Base-by-base conservation (phyloP, 139 green algal species). In the Chlamydomonas sphaeroides region DNA sequence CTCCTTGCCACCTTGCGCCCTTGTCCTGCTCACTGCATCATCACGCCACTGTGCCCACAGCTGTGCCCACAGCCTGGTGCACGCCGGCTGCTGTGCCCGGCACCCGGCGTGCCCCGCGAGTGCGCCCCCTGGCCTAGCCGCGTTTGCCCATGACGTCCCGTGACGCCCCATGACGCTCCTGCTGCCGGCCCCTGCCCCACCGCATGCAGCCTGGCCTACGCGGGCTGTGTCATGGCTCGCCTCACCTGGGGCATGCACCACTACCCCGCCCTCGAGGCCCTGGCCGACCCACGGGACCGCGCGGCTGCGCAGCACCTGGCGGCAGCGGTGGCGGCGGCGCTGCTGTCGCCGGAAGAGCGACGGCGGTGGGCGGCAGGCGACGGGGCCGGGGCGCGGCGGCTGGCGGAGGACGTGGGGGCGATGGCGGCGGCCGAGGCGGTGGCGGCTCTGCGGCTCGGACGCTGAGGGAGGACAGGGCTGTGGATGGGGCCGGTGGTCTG, bases 201-300 rank as follows among this genome's bases (percentile, higher is more conserved):
- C n/a, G n/a, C n/a, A n/a, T n/a, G n/a, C 84, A 89, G 85, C 36
- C 75, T 78, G 38, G 87, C 84, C 30, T 91, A 81, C 75, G 87
- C 84, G 30, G 87, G 80, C 33, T 86, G 86, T 33, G 85, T 80
- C n/a, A 51, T 89, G 41, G 74, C 88, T 25, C 63, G 87, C 8
- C 76, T 91, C 20, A 75, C 72, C 38, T 68, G 87, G 7, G 87
- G 87, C 32, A 82, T 88, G 62, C 79, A 88, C 36, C 79, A 87
- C 56, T 91, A 89, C 80, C 87, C 87, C 14, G 75, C 81, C 15
- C 62, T 88, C 6, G 73, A 83, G 33, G 49, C 20, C 3, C 30
- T 80, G 23, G 0, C 39, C 30, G 68, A 28, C 74, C 4, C 2
- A 14, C 38, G 56, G 15, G 17, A 57, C 21, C 74, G 74, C 4